Evolutionary conservation across 2,329 filamentous ascomycete genomes (phyloP).

Genomic region (Aspergillus uvarum): DNA sequence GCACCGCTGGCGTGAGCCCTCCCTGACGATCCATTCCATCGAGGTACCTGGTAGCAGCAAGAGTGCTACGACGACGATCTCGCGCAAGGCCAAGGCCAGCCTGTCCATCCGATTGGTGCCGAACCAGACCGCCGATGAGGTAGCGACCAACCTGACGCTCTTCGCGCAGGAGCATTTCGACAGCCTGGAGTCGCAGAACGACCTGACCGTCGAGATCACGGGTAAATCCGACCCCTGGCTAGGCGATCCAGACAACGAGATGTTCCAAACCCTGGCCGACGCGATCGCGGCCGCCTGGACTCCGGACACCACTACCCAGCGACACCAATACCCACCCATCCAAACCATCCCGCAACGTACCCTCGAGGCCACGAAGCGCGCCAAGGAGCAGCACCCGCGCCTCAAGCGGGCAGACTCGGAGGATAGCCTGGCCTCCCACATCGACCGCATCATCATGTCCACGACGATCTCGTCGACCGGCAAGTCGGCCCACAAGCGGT

Average conservation of each 20-base stretch:
- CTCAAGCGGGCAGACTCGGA: conserved; percentile 37
- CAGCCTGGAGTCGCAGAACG: conserved; percentile 75
- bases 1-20: conserved; percentile 93
- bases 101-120: conserved; percentile 91
- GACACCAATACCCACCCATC: conserved; percentile 36
- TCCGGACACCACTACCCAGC: conserved; percentile 30
- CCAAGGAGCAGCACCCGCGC: conserved; percentile 18
- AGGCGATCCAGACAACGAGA: conserved; percentile 83
- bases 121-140: conserved; percentile 80
- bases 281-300: conserved; percentile 86
- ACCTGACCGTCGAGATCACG: conserved; percentile 77
- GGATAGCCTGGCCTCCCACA: conserved; percentile 41
- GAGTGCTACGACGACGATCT: conserved; percentile 82
- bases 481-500: conserved; percentile 31
- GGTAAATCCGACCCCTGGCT: conserved; percentile 96
- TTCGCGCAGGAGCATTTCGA: conserved; percentile 73
- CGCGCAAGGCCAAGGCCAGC: conserved; percentile 80
- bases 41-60: conserved; percentile 77
- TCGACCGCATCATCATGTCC: conserved; percentile 41
- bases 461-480: conserved; percentile 35
- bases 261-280: conserved; percentile 83
- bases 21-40: conserved; percentile 88
- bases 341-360: conserved; percentile 20
- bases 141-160: conserved; percentile 64
- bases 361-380: conserved; percentile 7